Base-by-base conservation (phyloP, 345 rosid species). In the Salix koriyanagi region DNA sequence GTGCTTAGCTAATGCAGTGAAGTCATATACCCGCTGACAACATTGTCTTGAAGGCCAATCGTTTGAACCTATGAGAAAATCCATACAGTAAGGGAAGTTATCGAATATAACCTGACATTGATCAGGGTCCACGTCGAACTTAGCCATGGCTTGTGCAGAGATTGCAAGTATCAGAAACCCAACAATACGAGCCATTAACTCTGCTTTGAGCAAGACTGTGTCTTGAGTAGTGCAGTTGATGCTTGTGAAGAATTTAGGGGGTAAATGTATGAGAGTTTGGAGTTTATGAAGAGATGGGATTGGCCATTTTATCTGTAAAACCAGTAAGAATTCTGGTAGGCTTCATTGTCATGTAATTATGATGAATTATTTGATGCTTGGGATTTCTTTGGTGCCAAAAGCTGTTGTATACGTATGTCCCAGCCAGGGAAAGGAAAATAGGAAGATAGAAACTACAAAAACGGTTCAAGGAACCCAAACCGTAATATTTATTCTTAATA, bases 1-100 rank as follows among this genome's bases (percentile, higher is more conserved):
- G 48, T 77, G 86, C 11, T 82, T 76, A 6, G 90, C 88, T 61
- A 87, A 70, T 54, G 66, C 58, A 64, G 84, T 83, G 18, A 86
- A 83, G 79, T 83, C 84, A 5, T 30, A 52, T 25, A 88, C 68
- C 71, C 84, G 84, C 34, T 13, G 77, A 76, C 91, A 85, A 56
- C 88, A 88, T 74, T 72, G 77, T 6, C 21, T 7, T 14, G 68
- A 73, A 4, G 88, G 88, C 65, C 77, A 74, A 25, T 74, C 73
- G 74, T 48, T 73, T 41, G 37, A 37, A 0, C 89, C 91, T 42
- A 75, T 79, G 18, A 86, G 87, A 71, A 80, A 88, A n/a, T 80
- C 81, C 32, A 85, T 75, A 70, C 89, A 88, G 52, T 83, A 80
- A 21, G 86, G 79, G 41, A 88, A 82, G 52, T 78, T 77, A 19